Base-by-base conservation (phyloP, 2,329 filamentous ascomycete species). In the Ceratocystis papillata region DNA sequence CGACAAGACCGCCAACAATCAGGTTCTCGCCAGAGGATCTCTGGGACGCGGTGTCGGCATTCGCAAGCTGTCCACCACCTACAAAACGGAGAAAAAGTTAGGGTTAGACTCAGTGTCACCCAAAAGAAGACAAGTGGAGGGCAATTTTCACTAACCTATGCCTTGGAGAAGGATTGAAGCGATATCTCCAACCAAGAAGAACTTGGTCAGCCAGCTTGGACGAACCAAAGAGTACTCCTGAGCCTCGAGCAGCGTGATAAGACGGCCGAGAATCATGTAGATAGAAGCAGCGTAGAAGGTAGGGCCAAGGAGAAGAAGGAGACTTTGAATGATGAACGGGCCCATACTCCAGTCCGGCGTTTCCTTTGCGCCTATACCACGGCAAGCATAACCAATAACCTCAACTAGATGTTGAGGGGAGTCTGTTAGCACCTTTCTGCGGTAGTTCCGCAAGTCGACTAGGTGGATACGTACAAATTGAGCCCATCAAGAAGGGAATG, bases 151-250 rank as follows among this genome's bases (percentile, higher is more conserved):
- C 53, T 8, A 15, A 57, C 53, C 53, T 0, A 33, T 4, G n/a
- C 53, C 22, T 12, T 57, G 53, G 22, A 57, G 25, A 30, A 30
- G 12, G 6, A 57, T 57, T 3, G 53, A 79, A 0, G 81, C 53
- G 1, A 82, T 72, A 69, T 85, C 83, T 46, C 81, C 80, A 5
- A 72, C 62, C 3, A 86, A 81, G 67, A 85, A 85, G 45, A 80
- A 74, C 64, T 77, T 80, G 2, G 82, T 84, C 5, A 84, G 72
- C 76, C 78, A 79, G 6, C 68, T 68, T 20, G 73, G 69, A 5
- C 68, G 72, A 22, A 78, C 71, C 41, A 77, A 61, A 1, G 74
- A 74, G 65, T 73, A 72, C 0, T 69, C 62, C 64, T 76, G 73
- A 22, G 73, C 76, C 22, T 74, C 73, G 2, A 78, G 73, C 57